A percentile compares a stretch with the other conserved stretches of the same genome.
Evolutionary conservation across 1,284 basidiomycete species (phyloP).

Genomic region (Ganoderma sinense): DNA sequence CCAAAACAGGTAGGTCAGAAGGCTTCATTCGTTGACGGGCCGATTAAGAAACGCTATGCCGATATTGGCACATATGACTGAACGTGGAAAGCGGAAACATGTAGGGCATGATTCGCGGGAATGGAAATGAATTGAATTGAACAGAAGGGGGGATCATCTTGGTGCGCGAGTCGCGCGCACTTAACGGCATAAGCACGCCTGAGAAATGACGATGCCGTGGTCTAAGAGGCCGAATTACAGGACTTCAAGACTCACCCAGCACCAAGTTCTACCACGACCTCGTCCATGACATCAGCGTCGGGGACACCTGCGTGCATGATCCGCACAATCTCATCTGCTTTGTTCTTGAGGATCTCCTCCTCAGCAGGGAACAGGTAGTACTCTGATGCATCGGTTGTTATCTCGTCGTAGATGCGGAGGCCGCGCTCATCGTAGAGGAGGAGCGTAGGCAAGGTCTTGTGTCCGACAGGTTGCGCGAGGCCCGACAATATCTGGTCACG

Average conservation of each 20-base stretch:
- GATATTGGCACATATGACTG: not conserved
- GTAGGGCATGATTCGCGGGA: not conserved
- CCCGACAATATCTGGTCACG: slow-evolving; percentile 60
- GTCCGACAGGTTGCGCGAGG: slow-evolving; percentile 57
- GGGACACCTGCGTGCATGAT: slow-evolving; percentile 72
- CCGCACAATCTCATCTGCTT: slow-evolving; percentile 72
- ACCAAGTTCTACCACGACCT: slow-evolving; percentile 84
- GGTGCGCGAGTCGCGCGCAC: not conserved
- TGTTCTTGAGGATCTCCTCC: slow-evolving; percentile 71
- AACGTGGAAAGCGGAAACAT: not conserved
- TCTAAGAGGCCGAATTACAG: slow-evolving; percentile 1
- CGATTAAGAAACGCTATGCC: not conserved
- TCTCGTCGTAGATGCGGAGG: slow-evolving; percentile 83
- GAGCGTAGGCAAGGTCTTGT: slow-evolving; percentile 82
- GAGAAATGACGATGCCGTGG: not conserved
- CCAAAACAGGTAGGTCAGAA: slow-evolving; percentile 8
- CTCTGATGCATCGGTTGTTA: slow-evolving; percentile 83
- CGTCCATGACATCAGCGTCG: slow-evolving; percentile 53
- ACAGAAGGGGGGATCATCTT: not conserved
- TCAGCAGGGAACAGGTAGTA: slow-evolving; percentile 91
- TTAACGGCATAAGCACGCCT: not conserved
- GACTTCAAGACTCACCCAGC: slow-evolving; percentile 73
- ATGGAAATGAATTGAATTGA: not conserved
- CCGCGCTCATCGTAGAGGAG: slow-evolving; percentile 90
- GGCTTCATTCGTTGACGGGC: not conserved